phyloP scores from a whole-genome alignment of 2,329 filamentous ascomycete genomes.

The Colletotrichum euphorbiae region DNA sequence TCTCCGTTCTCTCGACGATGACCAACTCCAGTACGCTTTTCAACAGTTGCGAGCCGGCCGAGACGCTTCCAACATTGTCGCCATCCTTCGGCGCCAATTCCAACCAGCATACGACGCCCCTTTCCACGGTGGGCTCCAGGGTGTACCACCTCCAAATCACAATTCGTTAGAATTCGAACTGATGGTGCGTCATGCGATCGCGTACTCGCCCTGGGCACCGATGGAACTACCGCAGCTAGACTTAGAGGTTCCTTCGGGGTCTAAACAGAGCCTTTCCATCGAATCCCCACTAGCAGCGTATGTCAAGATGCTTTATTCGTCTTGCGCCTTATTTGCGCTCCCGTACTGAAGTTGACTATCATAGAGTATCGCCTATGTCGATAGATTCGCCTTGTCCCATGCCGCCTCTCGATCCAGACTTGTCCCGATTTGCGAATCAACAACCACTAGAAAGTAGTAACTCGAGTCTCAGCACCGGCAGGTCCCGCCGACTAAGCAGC shows the following conservation, averaged over 20 bases:
- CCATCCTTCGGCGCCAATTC: neutral
- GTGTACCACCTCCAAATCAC: constrained; percentile 9
- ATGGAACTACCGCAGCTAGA: constrained; percentile 20
- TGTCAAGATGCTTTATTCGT: no score
- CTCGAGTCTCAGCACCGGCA: neutral
- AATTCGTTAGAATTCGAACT: constrained; percentile 29
- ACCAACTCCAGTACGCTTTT: constrained; percentile 16
- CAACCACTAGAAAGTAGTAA: neutral
- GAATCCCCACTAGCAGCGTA: constrained; percentile 13
- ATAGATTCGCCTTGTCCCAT: constrained; percentile 4
- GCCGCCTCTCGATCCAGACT: neutral
- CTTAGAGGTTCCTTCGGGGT: neutral
- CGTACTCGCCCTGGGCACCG: constrained; percentile 27
- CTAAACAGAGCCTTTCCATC: neutral
- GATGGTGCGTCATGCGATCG: constrained; percentile 28
- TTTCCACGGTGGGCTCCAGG: neutral
- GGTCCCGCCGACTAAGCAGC: neutral
- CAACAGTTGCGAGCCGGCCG: constrained; percentile 13
- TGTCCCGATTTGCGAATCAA: neutral
- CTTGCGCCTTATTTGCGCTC: no score
- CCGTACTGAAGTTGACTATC: no score
- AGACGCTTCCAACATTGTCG: constrained; percentile 20
- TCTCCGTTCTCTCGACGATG: constrained; percentile 14
- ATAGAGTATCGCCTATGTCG: constrained; percentile 22
- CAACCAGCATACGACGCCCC: neutral